A percentile compares a stretch with the other conserved stretches of the same genome.
Evolutionary conservation across 345 rosid species (phyloP).

Genomic region (Bruguiera gymnorhiza): DNA sequence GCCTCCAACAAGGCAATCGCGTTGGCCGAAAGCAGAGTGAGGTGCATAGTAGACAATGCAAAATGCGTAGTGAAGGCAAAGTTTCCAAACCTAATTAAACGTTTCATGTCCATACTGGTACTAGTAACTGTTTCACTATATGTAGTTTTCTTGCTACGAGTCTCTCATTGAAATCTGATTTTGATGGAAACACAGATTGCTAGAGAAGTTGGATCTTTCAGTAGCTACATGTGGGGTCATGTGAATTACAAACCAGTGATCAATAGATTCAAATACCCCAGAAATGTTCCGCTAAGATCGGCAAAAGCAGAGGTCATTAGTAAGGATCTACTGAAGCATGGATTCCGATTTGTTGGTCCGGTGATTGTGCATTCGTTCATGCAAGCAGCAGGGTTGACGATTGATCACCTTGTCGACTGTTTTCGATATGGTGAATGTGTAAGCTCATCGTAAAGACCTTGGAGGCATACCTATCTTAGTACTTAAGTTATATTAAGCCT

Average conservation of each 20-base stretch:
- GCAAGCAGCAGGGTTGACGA: slow-evolving; percentile 91
- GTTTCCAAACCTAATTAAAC: slow-evolving; percentile 3
- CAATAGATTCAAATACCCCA: slow-evolving; percentile 65
- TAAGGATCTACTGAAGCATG: slow-evolving; percentile 72
- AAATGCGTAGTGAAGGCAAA: slow-evolving; percentile 78
- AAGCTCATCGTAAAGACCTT: slow-evolving; percentile 76
- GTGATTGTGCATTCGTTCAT: slow-evolving; percentile 88
- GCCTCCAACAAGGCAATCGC: slow-evolving; percentile 64
- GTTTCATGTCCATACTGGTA: neutral
- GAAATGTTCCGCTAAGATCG: slow-evolving; percentile 73
- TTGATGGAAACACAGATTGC: slow-evolving; percentile 40
- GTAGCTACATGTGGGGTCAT: slow-evolving; percentile 79
- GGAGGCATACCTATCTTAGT: slow-evolving; percentile 62
- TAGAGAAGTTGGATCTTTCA: slow-evolving; percentile 79
- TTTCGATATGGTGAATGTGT: slow-evolving; percentile 76
- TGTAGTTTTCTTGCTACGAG: no score
- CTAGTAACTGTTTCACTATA: neutral
- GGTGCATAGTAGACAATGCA: slow-evolving; percentile 86
- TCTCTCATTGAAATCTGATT: no score
- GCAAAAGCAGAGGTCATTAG: slow-evolving; percentile 88
- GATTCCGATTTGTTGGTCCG: slow-evolving; percentile 88
- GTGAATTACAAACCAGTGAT: slow-evolving; percentile 76
- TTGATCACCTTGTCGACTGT: slow-evolving; percentile 86
- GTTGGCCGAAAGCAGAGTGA: slow-evolving; percentile 75
- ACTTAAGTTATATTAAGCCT: neutral